Evolutionary conservation across 768 basidiomycete species (phyloP).

Genomic region (Tricholoma sp.): DNA sequence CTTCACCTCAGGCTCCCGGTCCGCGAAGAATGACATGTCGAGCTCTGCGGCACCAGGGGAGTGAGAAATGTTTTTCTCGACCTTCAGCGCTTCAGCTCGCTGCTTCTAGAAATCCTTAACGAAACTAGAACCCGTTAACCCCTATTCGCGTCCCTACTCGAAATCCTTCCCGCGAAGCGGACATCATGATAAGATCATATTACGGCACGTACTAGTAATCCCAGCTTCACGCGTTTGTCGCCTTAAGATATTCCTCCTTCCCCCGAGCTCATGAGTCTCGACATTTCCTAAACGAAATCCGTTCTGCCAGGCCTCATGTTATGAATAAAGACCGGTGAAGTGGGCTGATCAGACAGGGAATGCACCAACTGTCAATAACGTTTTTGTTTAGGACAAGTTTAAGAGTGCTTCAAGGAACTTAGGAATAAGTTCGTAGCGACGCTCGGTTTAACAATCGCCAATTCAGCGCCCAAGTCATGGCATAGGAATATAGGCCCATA

Average conservation of each 20-base stretch:
- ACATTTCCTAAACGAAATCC: too few species aligned
- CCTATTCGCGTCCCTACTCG: not conserved
- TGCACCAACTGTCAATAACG: not conserved
- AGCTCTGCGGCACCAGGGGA: too few species aligned
- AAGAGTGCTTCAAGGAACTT: too few species aligned
- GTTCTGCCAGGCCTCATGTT: too few species aligned
- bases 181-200: not conserved
- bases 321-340: not conserved
- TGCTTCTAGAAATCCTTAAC: not conserved
- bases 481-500: not conserved
- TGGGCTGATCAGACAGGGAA: not conserved
- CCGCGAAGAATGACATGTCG: too few species aligned
- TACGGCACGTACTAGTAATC: not conserved
- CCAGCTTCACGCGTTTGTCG: too few species aligned
- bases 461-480: slow-evolving; percentile 12
- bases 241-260: too few species aligned
- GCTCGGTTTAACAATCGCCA: slow-evolving; percentile 21
- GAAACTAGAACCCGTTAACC: not conserved
- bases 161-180: not conserved
- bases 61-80: not conserved
- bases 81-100: too few species aligned
- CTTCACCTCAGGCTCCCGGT: too few species aligned
- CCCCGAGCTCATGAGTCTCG: too few species aligned
- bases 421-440: not conserved
- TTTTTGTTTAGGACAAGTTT: too few species aligned